Evolutionary conservation across 108 stramenopile species (phyloP), one percentile per base, ranked within the genome.

Genomic region (Thalassiosira profunda): DNA sequence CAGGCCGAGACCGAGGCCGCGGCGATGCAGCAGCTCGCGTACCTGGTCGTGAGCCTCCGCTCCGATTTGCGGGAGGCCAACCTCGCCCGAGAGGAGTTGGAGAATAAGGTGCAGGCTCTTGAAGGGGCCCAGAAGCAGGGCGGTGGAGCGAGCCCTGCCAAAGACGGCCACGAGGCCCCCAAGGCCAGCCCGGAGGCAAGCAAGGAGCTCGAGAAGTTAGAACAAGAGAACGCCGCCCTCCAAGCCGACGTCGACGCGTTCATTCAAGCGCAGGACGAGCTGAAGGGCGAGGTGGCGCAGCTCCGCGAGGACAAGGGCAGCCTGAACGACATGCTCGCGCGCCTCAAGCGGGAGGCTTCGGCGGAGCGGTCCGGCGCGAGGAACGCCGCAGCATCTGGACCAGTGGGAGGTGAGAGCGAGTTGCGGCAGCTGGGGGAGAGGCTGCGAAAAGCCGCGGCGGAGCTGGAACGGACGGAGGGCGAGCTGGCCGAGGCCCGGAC

Each of bases 21-120:
- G 12, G 77, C 77, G 37, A 65, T 71, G 77, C 77, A 79, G 40
- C 57, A 70, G 48, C 56, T 79, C 24, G 77, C 77, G 34, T 57
- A 25, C 29, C 38, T 79, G 14, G 77, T 79, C 1, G 70, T 79
- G 3, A 21, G 48, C 5, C 53, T 79, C 1, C 56, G 77, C 0
- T 37, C n/a, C 38, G 77, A 79, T 20, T 33, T 79, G 41, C 63
- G 35, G 2, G 52, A 49, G 7, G 29, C 58, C 5, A 65, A 49
- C 11, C 11, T 17, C 4, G 63, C 70, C 45, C 65, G 66, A 34
- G 57, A 69, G 14, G 64, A 42, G 17, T 15, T 60, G 23, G 77
- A 79, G 35, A 24, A 46, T 20, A 63, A 64, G 56, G n/a, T n/a
- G n/a, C n/a, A n/a, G n/a, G n/a, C n/a, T n/a, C 58, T 69, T 6